phyloP scores from a whole-genome alignment of 805 yeast genomes.

The Myxozyma geophila region DNA sequence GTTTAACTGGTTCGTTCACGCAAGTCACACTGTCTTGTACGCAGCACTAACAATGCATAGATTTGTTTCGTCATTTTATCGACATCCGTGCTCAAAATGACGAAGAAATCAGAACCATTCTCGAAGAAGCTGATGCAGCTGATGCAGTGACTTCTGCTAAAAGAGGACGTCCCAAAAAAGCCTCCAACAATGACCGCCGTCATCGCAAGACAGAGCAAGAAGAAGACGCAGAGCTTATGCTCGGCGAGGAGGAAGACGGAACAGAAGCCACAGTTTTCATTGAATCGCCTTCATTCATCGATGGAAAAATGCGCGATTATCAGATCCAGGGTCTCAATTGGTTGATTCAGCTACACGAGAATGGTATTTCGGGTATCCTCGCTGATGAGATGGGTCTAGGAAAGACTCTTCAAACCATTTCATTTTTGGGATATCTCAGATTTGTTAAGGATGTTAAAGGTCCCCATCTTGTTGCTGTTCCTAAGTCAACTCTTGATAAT shows the following conservation, averaged over 20 bases:
- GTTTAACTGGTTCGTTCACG: slow-evolving; percentile 55
- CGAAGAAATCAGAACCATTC: slow-evolving; percentile 55
- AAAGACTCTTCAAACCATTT: slow-evolving; percentile 90
- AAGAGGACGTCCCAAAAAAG: slow-evolving; percentile 36
- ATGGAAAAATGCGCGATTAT: slow-evolving; percentile 83
- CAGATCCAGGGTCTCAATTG: slow-evolving; percentile 95
- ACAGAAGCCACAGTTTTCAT: slow-evolving; percentile 70
- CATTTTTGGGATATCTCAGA: slow-evolving; percentile 86
- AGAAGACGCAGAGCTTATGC: slow-evolving; percentile 89
- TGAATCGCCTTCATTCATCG: slow-evolving; percentile 77
- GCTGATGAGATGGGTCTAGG: slow-evolving; percentile 99
- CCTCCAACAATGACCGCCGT: slow-evolving; percentile 49
- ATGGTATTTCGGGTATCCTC: slow-evolving; percentile 84
- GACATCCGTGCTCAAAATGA: slow-evolving; percentile 81
- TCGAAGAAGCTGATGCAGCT: slow-evolving; percentile 43
- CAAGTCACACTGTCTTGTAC: neutral
- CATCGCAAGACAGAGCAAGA: slow-evolving; percentile 91
- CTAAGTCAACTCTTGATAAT: slow-evolving; percentile 93
- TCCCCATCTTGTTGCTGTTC: slow-evolving; percentile 89
- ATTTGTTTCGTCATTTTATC: slow-evolving; percentile 84
- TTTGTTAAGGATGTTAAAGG: slow-evolving; percentile 80
- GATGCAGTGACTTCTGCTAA: slow-evolving; percentile 37
- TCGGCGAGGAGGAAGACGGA: slow-evolving; percentile 69
- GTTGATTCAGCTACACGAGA: slow-evolving; percentile 87
- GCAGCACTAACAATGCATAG: slow-evolving; percentile 43